Conservation (phyloP, 768 basidiomycete species). For the Suillus alpinus region DNA sequence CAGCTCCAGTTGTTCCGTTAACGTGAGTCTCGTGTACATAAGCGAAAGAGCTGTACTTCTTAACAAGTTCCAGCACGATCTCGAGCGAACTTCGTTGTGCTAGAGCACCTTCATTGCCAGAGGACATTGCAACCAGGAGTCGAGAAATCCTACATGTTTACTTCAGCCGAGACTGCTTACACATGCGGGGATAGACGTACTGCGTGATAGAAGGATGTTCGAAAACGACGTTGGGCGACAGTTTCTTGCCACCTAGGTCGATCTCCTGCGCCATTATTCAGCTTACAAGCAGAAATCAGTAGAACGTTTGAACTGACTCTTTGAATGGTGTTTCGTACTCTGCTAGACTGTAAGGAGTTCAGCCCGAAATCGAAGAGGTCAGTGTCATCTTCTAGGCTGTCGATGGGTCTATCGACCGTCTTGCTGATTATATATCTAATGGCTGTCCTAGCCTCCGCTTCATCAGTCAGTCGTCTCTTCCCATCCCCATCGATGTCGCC, state of each 20-base stretch:
- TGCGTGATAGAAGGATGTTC: slow-evolving; percentile 45
- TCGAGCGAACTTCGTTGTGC: slow-evolving; percentile 28
- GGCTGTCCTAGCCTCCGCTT: slow-evolving; percentile 10
- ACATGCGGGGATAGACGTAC: slow-evolving; percentile 18
- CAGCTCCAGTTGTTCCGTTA: slow-evolving; percentile 13
- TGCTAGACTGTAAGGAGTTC: slow-evolving; percentile 50
- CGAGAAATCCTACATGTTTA: slow-evolving; percentile 33
- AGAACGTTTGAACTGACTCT: slow-evolving; percentile 33
- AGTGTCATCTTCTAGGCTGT: slow-evolving; percentile 25
- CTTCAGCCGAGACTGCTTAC: slow-evolving; percentile 2
- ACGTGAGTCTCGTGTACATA: not conserved
- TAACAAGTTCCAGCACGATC: slow-evolving; percentile 46
- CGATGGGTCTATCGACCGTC: slow-evolving; percentile 19
- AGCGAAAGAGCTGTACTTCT: slow-evolving; percentile 33
- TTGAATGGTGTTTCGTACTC: slow-evolving; percentile 48
- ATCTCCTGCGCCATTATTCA: slow-evolving; percentile 34
- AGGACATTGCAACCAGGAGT: slow-evolving; percentile 35
- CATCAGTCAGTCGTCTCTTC: slow-evolving; percentile 12
- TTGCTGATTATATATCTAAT: slow-evolving; percentile 16
- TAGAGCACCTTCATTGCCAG: slow-evolving; percentile 23
- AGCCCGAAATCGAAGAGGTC: slow-evolving; percentile 50
- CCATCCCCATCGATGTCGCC: slow-evolving; percentile 28
- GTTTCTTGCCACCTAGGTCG: slow-evolving; percentile 19
- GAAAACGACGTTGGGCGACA: slow-evolving; percentile 39
- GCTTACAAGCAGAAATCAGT: slow-evolving; percentile 15